Percentiles rank a stretch among this genome's conserved stretches.
Conservation (phyloP, 148 eudicot species). For the Beta vulgaris region DNA sequence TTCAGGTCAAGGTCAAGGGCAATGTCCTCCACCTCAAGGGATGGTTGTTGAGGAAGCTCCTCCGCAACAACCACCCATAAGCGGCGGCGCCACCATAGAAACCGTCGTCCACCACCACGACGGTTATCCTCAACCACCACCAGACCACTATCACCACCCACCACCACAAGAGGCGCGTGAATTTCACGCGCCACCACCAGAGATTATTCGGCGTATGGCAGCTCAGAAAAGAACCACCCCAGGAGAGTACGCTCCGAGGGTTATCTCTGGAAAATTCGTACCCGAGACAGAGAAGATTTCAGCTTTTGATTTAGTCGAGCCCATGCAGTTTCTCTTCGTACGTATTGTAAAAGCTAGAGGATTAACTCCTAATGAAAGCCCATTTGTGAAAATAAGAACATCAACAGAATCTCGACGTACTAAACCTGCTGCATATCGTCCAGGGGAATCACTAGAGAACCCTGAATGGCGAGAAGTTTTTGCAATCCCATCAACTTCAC, state of each 20-base stretch:
- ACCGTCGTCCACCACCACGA: conserved; percentile 22
- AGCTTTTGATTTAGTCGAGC: conserved; percentile 74
- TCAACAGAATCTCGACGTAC: conserved; percentile 44
- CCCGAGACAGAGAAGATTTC: conserved; percentile 50
- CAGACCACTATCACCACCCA: conserved; percentile 13
- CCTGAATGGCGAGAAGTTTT: conserved; percentile 85
- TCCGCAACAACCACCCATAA: conserved; percentile 25
- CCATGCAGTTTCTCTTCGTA: conserved; percentile 74
- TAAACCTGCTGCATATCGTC: conserved; percentile 42
- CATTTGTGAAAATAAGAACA: conserved; percentile 59
- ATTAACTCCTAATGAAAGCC: conserved; percentile 43
- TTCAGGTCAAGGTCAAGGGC: conserved; percentile 27
- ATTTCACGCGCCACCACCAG: conserved; percentile 47
- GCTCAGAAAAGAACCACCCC: conserved; percentile 24
- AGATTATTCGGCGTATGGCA: conserved; percentile 43
- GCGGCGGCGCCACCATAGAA: conserved; percentile 13
- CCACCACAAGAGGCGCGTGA: conserved; percentile 31
- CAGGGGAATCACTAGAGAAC: conserved; percentile 40
- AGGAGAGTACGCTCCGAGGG: conserved; percentile 60
- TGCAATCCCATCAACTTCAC: conserved; percentile 34
- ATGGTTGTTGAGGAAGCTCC: conserved; percentile 31
- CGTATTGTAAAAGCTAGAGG: conserved; percentile 79
- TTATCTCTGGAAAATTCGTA: conserved; percentile 39
- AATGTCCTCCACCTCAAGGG: conserved; percentile 37
- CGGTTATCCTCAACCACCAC: conserved; percentile 20